Base-by-base conservation (phyloP, 2,329 filamentous ascomycete genomes). In the Uncinocarpus reesii region DNA sequence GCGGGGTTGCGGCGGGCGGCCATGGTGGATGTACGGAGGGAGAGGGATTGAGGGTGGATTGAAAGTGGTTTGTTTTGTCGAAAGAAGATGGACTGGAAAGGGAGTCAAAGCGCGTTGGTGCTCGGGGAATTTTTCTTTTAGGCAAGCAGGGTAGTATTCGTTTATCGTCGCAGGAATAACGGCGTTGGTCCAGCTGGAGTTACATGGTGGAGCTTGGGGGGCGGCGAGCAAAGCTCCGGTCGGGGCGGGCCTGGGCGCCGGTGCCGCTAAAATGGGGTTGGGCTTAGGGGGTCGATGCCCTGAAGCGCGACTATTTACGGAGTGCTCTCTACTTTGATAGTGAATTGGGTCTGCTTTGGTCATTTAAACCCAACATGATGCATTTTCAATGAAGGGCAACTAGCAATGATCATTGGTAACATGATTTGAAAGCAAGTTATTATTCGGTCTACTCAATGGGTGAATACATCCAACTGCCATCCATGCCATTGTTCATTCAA, bases 1-100 rank as follows among this genome's bases (percentile, higher is more conserved):
- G 45, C 58, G 31, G 60, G 57, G 36, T 58, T 52, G 46, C 62
- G 62, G 29, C 60, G 59, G 51, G 56, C 57, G 40, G 62, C 60
- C 62, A 65, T 66, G 3, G 7, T 2, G 21, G 23, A 36, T 35
- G n/a, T 7, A n/a, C 13, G 21, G 10, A 21, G 23, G 4, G 26
- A 8, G 29, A 7, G 18, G 18, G 38, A 31, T 42, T 31, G 23
- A 41, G 40, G 13, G 23, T 18, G 11, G 13, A 7, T 29, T 23
- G 23, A 6, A 20, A 11, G 23, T 42, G 23, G 7, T 3, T 42
- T 15, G 18, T 29, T 29, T 2, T n/a, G n/a, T n/a, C n/a, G n/a
- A n/a, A 11, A 13, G 15, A 7, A 32, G 18, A 21, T 11, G n/a
- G 41, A 32, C 13, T 28, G 8, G 41, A 21, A 34, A 44, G 21